Conservation (phyloP, 1,139 yeast genomes). For the Kodamaea ohmeri region DNA sequence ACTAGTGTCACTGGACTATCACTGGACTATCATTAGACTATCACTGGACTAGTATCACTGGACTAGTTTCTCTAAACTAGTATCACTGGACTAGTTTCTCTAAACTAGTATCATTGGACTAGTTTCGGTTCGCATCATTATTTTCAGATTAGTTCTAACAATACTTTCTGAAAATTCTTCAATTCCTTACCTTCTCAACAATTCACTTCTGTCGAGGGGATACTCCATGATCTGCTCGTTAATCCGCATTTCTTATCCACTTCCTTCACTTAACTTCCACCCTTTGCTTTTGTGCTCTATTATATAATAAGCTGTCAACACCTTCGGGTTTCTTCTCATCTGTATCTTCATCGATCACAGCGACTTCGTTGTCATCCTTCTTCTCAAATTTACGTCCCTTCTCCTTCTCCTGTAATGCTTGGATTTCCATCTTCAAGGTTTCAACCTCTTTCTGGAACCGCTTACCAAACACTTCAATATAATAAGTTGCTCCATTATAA, state of each 20-base stretch:
- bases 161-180: too few relatives aligned
- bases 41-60: too few relatives aligned
- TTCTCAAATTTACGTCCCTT: conserved; percentile 5
- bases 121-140: too few relatives aligned
- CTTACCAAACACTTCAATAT: conserved; percentile 87
- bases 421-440: conserved; percentile 67
- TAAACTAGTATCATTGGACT: too few relatives aligned
- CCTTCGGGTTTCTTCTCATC: background rate
- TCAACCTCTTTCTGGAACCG: conserved; percentile 80
- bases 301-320: background rate
- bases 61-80: too few relatives aligned
- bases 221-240: background rate
- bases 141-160: too few relatives aligned
- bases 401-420: conserved; percentile 31
- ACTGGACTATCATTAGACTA: too few relatives aligned
- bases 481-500: conserved; percentile 93
- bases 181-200: too few relatives aligned
- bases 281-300: background rate
- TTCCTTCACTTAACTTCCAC: too few relatives aligned
- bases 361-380: background rate
- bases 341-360: background rate
- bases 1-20: too few relatives aligned
- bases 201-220: too few relatives aligned
- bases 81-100: too few relatives aligned
- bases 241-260: background rate